Base-by-base conservation (phyloP, 2,329 filamentous ascomycete genomes). In the Hypoxylon sp. region DNA sequence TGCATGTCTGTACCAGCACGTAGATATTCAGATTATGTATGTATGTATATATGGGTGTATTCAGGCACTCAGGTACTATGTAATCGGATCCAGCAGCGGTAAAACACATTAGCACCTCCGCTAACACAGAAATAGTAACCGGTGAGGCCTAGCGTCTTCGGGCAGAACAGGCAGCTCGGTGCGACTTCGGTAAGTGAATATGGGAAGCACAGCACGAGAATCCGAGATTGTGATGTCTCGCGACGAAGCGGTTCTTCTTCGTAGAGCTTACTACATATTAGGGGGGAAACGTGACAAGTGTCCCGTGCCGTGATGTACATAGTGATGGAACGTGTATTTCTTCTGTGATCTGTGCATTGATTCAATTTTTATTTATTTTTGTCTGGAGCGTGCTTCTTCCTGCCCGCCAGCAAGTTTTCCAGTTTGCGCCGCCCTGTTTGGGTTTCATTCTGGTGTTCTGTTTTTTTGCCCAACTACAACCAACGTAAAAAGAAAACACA, bases 211-310 rank as follows among this genome's bases (percentile, higher is more conserved):
- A 42, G 24, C 30, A 61, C 53, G 58, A 55, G 49, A 58, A 55
- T 40, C 16, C 49, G 40, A 33, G 53, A 40, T 20, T 40, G 12
- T 28, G 20, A 26, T 40, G 14, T 26, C 40, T 52, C 42, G n/a
- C 9, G 11, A 56, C 30, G 58, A 68, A 62, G 62, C 65, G 65
- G 65, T 68, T 68, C 62, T 68, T 68, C 65, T 65, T 68, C 65
- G 62, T 61, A 33, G 14, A 32, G 52, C 48, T 46, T 55, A 64
- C 36, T 50, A 55, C n/a, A n/a, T n/a, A n/a, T n/a, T 58, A 53
- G 42, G 24, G 51, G 58, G 20, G 24, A 49, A 65, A 62, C 26
- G 26, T 62, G 54, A 65, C 65, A 68, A 45, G 61, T 68, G 65
- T 62, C 58, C 62, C 53, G 22, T 65, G 58, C 62, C 53, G 22